phyloP scores from a whole-genome alignment of 2,329 filamentous ascomycete genomes.

The Aspergillus sp. region DNA sequence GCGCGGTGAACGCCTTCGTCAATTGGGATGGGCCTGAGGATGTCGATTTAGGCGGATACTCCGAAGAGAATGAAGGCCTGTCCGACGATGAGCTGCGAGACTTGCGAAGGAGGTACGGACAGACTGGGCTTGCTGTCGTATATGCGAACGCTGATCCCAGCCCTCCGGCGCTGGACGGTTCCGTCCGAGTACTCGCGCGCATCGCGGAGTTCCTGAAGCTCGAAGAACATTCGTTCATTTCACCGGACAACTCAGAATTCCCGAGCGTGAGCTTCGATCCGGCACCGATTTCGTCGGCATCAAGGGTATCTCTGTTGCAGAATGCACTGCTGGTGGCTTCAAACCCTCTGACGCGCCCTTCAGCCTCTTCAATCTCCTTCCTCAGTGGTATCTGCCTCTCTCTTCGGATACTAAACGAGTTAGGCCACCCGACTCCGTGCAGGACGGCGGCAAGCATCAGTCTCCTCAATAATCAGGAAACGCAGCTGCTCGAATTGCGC shows the following conservation, averaged over 20 bases:
- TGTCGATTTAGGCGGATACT: conserved; percentile 59
- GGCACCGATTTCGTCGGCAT: conserved; percentile 37
- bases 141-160: conserved; percentile 55
- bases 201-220: conserved; percentile 55
- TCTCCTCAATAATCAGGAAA: conserved; percentile 54
- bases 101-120: conserved; percentile 54
- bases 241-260: conserved; percentile 24
- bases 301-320: conserved; percentile 44
- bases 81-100: conserved; percentile 47
- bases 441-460: conserved; percentile 50
- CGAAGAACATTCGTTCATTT: conserved; percentile 45
- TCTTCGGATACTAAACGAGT: conserved; percentile 39
- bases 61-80: conserved; percentile 43
- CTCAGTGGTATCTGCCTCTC: conserved; percentile 45
- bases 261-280: conserved; percentile 34
- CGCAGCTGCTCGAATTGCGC: conserved; percentile 56
- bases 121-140: conserved; percentile 60
- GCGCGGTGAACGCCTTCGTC: conserved; percentile 53
- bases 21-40: conserved; percentile 63
- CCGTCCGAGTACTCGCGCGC: conserved; percentile 53
- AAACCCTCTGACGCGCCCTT: conserved; percentile 47
- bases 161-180: conserved; percentile 47
- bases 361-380: conserved; percentile 41
- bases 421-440: conserved; percentile 41
- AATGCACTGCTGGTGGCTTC: conserved; percentile 41